A percentile compares a stretch with the other conserved stretches of the same genome.
These are phyloP conservation scores for Dryas integrifolia DNA, from an alignment of 331 rosid genomes.

Conservation along the genomic window DNA sequence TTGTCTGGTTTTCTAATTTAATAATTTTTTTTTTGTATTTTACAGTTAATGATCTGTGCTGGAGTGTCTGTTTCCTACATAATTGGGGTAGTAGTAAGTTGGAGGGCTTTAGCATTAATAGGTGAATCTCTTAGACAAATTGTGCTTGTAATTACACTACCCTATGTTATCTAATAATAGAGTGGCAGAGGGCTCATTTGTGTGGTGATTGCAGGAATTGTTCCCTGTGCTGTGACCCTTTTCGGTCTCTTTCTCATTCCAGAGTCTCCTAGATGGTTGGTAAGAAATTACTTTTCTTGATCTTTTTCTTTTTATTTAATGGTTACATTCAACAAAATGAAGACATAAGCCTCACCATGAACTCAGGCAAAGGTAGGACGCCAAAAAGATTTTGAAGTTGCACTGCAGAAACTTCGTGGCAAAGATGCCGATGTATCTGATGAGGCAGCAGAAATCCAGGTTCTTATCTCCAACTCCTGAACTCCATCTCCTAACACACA, in stretches of 20 bases:
- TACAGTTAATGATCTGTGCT: slow-evolving; percentile 63
- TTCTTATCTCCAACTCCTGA: slow-evolving; percentile 23
- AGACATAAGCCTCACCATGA: background rate
- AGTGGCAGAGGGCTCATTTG: slow-evolving; percentile 24
- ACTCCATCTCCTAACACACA: slow-evolving; percentile 1
- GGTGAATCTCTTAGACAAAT: slow-evolving; percentile 40
- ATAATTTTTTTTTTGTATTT: background rate
- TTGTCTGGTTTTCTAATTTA: background rate
- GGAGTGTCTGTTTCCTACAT: slow-evolving; percentile 76
- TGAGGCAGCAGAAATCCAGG: slow-evolving; percentile 88
- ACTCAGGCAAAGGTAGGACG: slow-evolving; percentile 63
- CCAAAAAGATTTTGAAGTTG: slow-evolving; percentile 49
- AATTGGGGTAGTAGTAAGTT: slow-evolving; percentile 70
- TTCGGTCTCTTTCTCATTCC: slow-evolving; percentile 83
- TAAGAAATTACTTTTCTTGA: slow-evolving; percentile 28
- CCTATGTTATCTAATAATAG: background rate
- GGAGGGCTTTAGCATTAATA: slow-evolving; percentile 71
- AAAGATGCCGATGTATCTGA: slow-evolving; percentile 60
- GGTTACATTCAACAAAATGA: background rate
- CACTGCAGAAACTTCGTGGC: slow-evolving; percentile 71
- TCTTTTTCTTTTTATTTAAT: background rate
- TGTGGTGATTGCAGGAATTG: slow-evolving; percentile 51
- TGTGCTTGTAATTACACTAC: slow-evolving; percentile 7
- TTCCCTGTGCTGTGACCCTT: slow-evolving; percentile 65
- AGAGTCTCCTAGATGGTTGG: slow-evolving; percentile 99